phyloP scores from a whole-genome alignment of 2,329 filamentous ascomycete species.

The Myriosclerotinia duriaeana region DNA sequence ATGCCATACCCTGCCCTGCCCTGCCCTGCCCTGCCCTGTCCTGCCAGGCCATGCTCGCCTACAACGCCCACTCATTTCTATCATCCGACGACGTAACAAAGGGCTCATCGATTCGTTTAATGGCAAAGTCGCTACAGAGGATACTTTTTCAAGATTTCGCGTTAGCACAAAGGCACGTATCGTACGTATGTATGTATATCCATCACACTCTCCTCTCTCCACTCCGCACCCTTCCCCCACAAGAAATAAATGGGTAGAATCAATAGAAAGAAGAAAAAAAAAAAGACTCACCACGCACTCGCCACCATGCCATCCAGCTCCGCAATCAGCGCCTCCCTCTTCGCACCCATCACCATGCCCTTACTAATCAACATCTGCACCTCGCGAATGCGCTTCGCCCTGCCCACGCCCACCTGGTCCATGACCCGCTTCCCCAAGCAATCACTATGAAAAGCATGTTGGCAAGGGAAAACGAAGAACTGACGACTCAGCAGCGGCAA shows the following conservation, averaged over 20 bases:
- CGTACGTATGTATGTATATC: too few relatives aligned
- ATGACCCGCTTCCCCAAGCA: constrained; percentile 85
- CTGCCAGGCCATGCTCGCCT: too few relatives aligned
- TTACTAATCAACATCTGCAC: constrained; percentile 80
- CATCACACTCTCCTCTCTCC: too few relatives aligned
- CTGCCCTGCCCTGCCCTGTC: too few relatives aligned
- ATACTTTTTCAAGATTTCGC: constrained; percentile 57
- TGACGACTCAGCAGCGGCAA: constrained; percentile 84
- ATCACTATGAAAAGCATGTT: constrained; percentile 96
- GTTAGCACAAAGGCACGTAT: constrained; percentile 15
- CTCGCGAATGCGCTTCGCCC: constrained; percentile 78
- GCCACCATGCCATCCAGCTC: constrained; percentile 93
- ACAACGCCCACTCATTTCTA: constrained; percentile 71
- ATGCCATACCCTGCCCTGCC: neutral
- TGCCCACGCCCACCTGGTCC: constrained; percentile 73
- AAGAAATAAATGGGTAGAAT: too few relatives aligned
- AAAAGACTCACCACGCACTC: constrained; percentile 70
- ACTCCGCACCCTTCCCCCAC: too few relatives aligned
- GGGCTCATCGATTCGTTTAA: constrained; percentile 90
- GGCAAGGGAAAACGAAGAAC: constrained; percentile 98
- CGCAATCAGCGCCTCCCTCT: constrained; percentile 77
- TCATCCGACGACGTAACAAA: constrained; percentile 77
- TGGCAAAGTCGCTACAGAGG: constrained; percentile 89
- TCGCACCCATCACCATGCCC: constrained; percentile 66
- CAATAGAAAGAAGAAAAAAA: neutral